These are phyloP conservation scores for Domatiomyces catenatus DNA, from an alignment of 2,329 filamentous ascomycete genomes.

Conservation along the genomic window DNA sequence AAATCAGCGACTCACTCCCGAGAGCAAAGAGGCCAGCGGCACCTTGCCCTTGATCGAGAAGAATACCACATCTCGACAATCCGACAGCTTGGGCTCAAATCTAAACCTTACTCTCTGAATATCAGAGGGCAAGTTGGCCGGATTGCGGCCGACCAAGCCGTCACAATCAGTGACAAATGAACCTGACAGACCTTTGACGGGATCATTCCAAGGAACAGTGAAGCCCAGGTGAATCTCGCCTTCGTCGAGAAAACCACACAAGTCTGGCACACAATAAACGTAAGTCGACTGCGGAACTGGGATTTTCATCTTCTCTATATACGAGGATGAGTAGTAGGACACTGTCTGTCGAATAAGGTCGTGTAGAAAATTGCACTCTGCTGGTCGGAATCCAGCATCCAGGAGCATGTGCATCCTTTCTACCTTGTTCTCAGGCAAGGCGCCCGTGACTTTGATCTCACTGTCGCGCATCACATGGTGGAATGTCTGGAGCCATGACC, in stretches of 20 bases:
- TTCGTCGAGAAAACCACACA: constrained; percentile 34
- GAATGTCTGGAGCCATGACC: constrained; percentile 11
- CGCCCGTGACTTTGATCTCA: constrained; percentile 17
- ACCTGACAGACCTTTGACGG: constrained; percentile 24
- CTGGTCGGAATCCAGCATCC: constrained; percentile 32
- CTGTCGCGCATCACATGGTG: constrained; percentile 2
- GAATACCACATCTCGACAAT: constrained; percentile 43
- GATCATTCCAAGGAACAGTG: constrained; percentile 30
- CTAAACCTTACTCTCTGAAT: constrained; percentile 40
- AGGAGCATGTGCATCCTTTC: constrained; percentile 25
- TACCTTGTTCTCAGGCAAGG: constrained; percentile 22
- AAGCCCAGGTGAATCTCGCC: constrained; percentile 43
- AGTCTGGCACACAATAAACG: constrained; percentile 43
- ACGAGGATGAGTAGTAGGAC: constrained; percentile 24
- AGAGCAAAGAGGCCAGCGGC: constrained; percentile 43
- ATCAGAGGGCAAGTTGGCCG: constrained; percentile 42
- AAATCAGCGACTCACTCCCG: constrained; percentile 25
- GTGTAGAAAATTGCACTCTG: constrained; percentile 27
- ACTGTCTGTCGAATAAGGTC: constrained; percentile 22
- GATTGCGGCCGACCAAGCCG: constrained; percentile 41
- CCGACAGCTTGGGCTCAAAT: constrained; percentile 35
- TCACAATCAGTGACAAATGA: constrained; percentile 33
- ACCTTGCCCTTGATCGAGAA: constrained; percentile 38
- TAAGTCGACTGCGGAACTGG: constrained; percentile 37
- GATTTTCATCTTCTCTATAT: constrained; percentile 34